A percentile compares a stretch with the other conserved stretches of the same genome.
Conservation (phyloP, 257 asterid species). For the Paulownia fortunei region DNA sequence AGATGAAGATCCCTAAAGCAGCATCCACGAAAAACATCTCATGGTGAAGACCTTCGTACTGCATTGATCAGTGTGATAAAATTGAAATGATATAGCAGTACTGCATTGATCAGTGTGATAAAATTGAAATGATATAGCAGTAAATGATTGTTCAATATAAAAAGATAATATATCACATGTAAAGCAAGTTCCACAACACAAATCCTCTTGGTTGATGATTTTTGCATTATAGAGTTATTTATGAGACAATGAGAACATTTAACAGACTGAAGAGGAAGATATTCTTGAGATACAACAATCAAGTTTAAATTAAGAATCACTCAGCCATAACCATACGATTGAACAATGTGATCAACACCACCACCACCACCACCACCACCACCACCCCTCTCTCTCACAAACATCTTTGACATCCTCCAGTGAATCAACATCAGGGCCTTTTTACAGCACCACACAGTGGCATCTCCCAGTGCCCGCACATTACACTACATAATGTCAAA, state of each 20-base stretch:
- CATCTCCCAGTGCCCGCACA: too few relatives aligned
- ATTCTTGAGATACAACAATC: too few relatives aligned
- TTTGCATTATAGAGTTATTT: neutral
- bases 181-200: neutral
- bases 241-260: neutral
- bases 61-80: neutral
- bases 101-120: neutral
- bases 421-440: too few relatives aligned
- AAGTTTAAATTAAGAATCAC: too few relatives aligned
- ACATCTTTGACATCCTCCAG: too few relatives aligned
- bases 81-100: neutral
- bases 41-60: neutral
- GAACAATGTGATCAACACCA: too few relatives aligned
- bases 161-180: neutral
- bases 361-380: too few relatives aligned
- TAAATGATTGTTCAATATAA: neutral
- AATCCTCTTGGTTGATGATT: neutral
- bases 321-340: too few relatives aligned
- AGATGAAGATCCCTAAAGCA: neutral
- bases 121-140: neutral
- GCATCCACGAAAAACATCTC: neutral
- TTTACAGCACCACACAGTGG: too few relatives aligned
- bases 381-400: too few relatives aligned
- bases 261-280: neutral
- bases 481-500: too few relatives aligned